Evolutionary conservation across 2,329 filamentous ascomycete genomes (phyloP).

Genomic region (Diatrype stigma): DNA sequence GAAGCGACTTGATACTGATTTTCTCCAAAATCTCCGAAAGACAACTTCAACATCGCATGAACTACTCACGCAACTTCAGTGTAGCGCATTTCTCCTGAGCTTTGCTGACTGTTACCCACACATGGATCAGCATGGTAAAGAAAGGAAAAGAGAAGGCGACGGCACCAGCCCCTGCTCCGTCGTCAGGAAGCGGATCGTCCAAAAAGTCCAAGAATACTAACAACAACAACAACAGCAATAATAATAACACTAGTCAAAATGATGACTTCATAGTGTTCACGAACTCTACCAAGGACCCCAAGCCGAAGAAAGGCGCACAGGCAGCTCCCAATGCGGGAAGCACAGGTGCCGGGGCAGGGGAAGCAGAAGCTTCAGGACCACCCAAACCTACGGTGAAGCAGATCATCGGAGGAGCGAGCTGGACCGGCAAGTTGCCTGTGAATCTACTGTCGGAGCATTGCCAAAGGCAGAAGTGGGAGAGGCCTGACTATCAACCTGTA

Average conservation of each 20-base stretch:
- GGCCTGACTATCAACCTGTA: slow-evolving; percentile 83
- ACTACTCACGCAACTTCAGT: neutral
- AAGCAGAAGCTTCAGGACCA: slow-evolving; percentile 36
- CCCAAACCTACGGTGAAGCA: slow-evolving; percentile 67
- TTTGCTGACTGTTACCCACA: neutral
- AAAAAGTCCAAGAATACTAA: slow-evolving; percentile 31
- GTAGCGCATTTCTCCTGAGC: neutral
- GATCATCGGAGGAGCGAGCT: slow-evolving; percentile 88
- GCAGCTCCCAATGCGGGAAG: slow-evolving; percentile 17
- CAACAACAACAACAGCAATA: slow-evolving; percentile 23
- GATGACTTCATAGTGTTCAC: slow-evolving; percentile 53
- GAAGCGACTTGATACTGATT: neutral
- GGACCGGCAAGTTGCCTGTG: slow-evolving; percentile 95
- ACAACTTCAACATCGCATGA: neutral
- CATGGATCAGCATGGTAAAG: slow-evolving; percentile 41
- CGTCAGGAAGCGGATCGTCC: slow-evolving; percentile 19
- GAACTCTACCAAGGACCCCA: slow-evolving; percentile 53
- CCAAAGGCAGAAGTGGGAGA: slow-evolving; percentile 93
- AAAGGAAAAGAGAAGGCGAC: slow-evolving; percentile 50
- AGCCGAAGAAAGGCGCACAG: slow-evolving; percentile 38
- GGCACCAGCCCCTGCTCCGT: slow-evolving; percentile 31
- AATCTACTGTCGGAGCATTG: slow-evolving; percentile 93
- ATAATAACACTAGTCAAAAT: slow-evolving; percentile 24
- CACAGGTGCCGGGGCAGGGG: slow-evolving; percentile 17
- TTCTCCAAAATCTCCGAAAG: neutral